Percentiles rank a stretch among this genome's conserved stretches.
phyloP scores from a whole-genome alignment of 345 rosid species.

The Melaleuca alternifolia region DNA sequence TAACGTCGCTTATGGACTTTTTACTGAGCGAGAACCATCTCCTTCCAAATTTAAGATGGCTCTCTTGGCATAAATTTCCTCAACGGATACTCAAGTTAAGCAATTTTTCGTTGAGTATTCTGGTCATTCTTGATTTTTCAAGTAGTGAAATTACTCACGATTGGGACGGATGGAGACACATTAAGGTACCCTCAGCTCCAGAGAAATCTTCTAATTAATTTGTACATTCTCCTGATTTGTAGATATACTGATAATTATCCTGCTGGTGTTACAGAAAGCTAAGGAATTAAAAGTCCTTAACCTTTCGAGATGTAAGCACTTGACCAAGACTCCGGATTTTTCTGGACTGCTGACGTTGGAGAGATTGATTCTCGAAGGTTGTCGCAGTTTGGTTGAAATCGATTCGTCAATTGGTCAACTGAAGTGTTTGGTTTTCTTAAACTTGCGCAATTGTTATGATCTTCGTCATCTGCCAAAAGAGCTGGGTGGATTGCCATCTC shows the following conservation, averaged over 20 bases:
- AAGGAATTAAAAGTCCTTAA: neutral
- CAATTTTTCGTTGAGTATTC: neutral
- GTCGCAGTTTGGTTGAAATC: accelerated
- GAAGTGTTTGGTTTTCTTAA: neutral
- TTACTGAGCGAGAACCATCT: neutral
- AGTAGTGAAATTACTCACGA: neutral
- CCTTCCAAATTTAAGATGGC: neutral
- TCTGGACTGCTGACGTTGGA: neutral
- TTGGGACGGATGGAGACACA: neutral
- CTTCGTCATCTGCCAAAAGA: no score
- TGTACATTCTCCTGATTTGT: no score
- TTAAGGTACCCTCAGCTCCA: neutral
- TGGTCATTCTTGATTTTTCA: neutral
- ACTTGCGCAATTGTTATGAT: no score
- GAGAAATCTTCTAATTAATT: no score
- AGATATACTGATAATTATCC: no score
- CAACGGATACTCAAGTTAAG: neutral
- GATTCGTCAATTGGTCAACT: neutral
- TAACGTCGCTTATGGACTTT: neutral
- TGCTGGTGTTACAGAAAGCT: no score
- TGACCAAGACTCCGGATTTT: neutral
- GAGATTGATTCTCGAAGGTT: neutral
- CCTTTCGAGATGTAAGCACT: accelerated
- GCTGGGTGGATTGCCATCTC: no score
- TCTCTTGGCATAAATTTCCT: neutral